A percentile compares a stretch with the other conserved stretches of the same genome.
phyloP scores from a whole-genome alignment of 352 stramenopile species.

The Globisporangium viniferum region DNA sequence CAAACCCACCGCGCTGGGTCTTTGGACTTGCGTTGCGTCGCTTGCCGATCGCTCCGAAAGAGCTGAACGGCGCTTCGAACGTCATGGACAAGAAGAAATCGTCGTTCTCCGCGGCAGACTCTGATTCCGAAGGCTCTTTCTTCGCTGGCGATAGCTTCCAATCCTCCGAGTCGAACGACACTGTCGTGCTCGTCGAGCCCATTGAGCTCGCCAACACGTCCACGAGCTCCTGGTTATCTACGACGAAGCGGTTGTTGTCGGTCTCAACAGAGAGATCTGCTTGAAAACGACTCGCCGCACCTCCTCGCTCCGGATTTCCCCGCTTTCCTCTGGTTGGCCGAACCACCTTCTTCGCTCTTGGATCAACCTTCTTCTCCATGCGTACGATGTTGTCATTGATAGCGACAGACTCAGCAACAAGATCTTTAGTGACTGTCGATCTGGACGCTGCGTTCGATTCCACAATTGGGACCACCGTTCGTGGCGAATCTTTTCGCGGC shows the following conservation, averaged over 20 bases:
- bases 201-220: conserved; percentile 9
- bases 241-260: not conserved
- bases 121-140: not conserved
- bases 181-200: conserved; percentile 17
- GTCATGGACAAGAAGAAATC: conserved; percentile 16
- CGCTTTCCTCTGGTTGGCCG: conserved; percentile 2
- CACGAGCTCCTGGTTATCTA: conserved; percentile 4
- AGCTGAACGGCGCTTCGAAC: conserved; percentile 17
- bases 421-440: not conserved
- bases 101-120: not conserved
- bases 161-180: conserved; percentile 16
- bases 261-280: not conserved
- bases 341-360: not conserved
- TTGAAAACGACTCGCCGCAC: not conserved
- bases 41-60: conserved; percentile 17
- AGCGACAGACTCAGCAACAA: not conserved
- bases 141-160: conserved; percentile 5
- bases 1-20: not conserved
- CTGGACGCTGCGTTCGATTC: not conserved
- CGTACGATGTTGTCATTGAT: not conserved
- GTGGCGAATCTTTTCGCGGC: not conserved
- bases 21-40: not conserved
- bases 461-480: not conserved
- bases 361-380: not conserved
- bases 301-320: not conserved